Percentiles rank a stretch among this genome's conserved stretches.
Conservation (phyloP, 2,329 filamentous ascomycete genomes). For the Aspergillus neotritici region DNA sequence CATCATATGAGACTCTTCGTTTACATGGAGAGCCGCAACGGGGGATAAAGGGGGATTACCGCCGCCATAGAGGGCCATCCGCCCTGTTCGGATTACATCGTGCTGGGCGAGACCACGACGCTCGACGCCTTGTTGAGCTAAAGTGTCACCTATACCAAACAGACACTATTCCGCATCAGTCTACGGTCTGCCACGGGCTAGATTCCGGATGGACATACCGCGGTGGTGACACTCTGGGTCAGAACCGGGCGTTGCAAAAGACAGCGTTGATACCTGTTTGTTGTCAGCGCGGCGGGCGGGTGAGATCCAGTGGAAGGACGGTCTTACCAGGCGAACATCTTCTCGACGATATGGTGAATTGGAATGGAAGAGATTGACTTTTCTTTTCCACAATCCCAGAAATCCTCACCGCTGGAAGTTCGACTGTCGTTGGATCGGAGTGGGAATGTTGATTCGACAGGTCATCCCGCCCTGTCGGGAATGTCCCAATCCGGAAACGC, state of each 20-base stretch:
- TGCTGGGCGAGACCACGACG: conserved; percentile 7
- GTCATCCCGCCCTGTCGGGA: neutral
- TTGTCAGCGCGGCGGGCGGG: too few species aligned
- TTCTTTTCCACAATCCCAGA: too few species aligned
- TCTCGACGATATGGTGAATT: too few species aligned
- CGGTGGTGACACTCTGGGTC: conserved; percentile 14
- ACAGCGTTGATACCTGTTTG: conserved; percentile 12
- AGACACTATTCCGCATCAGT: conserved; percentile 2
- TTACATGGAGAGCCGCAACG: too few species aligned
- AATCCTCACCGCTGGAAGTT: too few species aligned
- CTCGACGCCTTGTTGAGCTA: conserved; percentile 15
- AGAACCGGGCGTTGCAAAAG: conserved; percentile 11
- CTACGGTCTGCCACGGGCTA: neutral
- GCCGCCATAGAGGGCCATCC: conserved; percentile 13
- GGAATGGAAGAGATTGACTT: too few species aligned
- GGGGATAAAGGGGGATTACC: conserved; percentile 1
- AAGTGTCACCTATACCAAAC: conserved; percentile 12
- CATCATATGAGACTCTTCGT: too few species aligned
- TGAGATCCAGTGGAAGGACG: too few species aligned
- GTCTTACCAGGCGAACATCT: too few species aligned
- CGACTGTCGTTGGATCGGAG: too few species aligned
- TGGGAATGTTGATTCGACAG: too few species aligned
- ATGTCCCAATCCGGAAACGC: neutral
- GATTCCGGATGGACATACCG: conserved; percentile 3
- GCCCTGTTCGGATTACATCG: conserved; percentile 9